phyloP scores from a whole-genome alignment of 148 eudicot species.

The Rhododendron mucronatum region DNA sequence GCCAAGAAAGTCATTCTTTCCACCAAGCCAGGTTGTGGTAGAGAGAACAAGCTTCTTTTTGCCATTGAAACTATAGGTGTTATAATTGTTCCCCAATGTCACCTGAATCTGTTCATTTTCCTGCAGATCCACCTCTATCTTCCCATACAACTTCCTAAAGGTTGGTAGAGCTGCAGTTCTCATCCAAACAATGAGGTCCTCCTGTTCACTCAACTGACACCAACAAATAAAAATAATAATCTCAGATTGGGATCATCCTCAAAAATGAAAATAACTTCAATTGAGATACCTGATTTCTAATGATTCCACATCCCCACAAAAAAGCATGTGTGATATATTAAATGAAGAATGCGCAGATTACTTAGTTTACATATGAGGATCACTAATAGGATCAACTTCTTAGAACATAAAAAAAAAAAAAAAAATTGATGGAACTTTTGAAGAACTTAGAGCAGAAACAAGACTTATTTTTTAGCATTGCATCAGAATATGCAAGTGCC shows the following conservation, averaged over 20 bases:
- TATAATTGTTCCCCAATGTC: constrained; percentile 54
- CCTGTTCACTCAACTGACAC: constrained; percentile 73
- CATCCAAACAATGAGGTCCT: constrained; percentile 97
- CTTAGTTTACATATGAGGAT: background rate
- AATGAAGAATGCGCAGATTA: background rate
- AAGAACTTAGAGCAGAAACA: background rate
- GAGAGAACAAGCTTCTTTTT: constrained; percentile 91
- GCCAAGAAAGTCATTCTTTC: constrained; percentile 87
- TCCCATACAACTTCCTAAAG: constrained; percentile 84
- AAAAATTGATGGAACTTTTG: background rate
- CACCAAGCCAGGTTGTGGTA: constrained; percentile 94
- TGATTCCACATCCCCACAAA: background rate
- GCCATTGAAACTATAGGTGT: constrained; percentile 88
- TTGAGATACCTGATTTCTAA: background rate
- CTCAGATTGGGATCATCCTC: background rate
- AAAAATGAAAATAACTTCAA: background rate
- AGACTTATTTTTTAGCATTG: background rate
- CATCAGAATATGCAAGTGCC: background rate
- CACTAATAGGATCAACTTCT: background rate
- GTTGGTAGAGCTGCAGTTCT: constrained; percentile 95
- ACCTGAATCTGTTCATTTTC: constrained; percentile 43
- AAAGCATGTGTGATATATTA: background rate
- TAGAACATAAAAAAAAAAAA: background rate
- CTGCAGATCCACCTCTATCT: constrained; percentile 61
- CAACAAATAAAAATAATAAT: background rate